These are phyloP conservation scores for Colletotrichum tofieldiae DNA, from an alignment of 2,329 filamentous ascomycete species.

Conservation along the genomic window DNA sequence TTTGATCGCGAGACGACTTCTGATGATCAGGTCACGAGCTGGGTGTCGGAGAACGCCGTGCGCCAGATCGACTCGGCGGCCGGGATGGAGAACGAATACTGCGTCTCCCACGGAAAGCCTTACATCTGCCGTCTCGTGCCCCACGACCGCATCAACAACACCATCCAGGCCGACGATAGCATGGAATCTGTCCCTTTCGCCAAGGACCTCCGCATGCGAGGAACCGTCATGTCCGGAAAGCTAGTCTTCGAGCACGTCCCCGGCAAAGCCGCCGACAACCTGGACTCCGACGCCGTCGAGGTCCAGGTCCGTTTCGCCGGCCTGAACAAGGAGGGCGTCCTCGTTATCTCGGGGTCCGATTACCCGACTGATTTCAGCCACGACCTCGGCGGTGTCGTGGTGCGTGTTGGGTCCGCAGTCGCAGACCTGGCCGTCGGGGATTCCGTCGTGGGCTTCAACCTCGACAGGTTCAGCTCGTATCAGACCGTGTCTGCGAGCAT, in stretches of 20 bases:
- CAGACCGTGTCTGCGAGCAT: constrained; percentile 42
- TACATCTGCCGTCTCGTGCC: neutral
- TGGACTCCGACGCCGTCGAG: constrained; percentile 45
- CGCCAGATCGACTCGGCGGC: too few species aligned
- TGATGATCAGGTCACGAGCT: neutral
- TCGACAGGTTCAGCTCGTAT: constrained; percentile 42
- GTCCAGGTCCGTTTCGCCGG: constrained; percentile 43
- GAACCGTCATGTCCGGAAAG: constrained; percentile 42
- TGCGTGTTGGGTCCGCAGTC: constrained; percentile 43
- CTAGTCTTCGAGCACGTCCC: constrained; percentile 41
- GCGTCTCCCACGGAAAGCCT: neutral
- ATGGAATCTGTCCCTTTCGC: too few species aligned
- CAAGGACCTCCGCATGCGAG: constrained; percentile 28
- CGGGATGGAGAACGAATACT: neutral
- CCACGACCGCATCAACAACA: neutral
- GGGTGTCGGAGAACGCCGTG: neutral
- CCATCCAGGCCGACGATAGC: neutral
- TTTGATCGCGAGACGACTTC: too few species aligned
- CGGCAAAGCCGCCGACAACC: neutral
- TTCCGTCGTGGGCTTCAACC: constrained; percentile 44
- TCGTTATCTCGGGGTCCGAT: constrained; percentile 47
- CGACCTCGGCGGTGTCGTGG: constrained; percentile 47
- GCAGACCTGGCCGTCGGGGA: constrained; percentile 45
- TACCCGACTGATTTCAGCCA: constrained; percentile 39
- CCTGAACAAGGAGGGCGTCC: constrained; percentile 45